Conservation (phyloP, 257 asterid genomes). For the Solanum etuberosum region DNA sequence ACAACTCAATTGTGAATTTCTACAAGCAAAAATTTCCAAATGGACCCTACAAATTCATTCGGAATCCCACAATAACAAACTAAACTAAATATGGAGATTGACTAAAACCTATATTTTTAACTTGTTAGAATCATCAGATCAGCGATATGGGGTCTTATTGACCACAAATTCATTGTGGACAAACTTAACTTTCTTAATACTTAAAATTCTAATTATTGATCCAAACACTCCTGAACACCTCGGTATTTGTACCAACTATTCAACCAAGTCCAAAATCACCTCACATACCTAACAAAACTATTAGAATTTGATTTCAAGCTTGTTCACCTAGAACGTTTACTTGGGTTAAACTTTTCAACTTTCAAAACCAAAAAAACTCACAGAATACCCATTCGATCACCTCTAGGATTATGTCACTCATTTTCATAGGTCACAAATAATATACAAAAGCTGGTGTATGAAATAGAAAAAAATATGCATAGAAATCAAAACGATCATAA, state of each 20-base stretch:
- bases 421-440: background rate
- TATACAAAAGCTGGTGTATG: no score
- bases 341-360: no score
- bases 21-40: background rate
- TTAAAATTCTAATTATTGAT: no score
- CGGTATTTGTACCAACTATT: no score
- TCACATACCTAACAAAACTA: background rate
- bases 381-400: background rate
- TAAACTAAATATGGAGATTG: no score
- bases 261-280: background rate
- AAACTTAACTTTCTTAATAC: no score
- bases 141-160: background rate
- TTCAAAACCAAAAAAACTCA: background rate
- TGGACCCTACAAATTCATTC: background rate
- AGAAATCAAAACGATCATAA: no score
- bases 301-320: background rate
- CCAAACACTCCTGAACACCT: background rate
- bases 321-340: background rate
- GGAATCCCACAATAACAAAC: no score
- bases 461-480: no score
- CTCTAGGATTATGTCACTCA: background rate
- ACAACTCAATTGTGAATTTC: background rate
- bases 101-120: no score
- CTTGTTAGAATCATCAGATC: background rate
- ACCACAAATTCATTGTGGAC: background rate